Evolutionary conservation across 2,329 filamentous ascomycete species (phyloP), one percentile per base, ranked within the genome.

Genomic region (Exutisphaerella laricina): DNA sequence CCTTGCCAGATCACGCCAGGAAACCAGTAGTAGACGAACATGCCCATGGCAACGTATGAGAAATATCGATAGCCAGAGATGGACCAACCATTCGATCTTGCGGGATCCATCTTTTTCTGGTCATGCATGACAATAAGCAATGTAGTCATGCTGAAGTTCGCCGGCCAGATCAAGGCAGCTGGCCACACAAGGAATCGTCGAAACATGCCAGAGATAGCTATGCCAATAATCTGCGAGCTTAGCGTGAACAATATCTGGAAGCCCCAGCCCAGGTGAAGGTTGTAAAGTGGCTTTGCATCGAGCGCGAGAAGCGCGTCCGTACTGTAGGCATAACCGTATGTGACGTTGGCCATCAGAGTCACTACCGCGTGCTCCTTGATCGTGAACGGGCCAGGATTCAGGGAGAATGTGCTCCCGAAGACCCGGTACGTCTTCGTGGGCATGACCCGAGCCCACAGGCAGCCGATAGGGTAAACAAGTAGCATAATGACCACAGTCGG

Each of bases 121-220:
- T 54, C 55, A 23, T 94, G 88, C 36, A 94, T 72, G 0, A 87
- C 86, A 32, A 48, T 43, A 41, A 50, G 50, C 39, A 52, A 48
- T 3, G 21, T 47, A 88, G 90, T 58, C 84, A 83, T 2, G 85
- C 90, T 88, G 44, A 94, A 70, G 0, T 87, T 92, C n/a, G 84
- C 82, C 0, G 88, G 88, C 88, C 88, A 94, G 36, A 94, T 88
- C 87, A 94, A 94, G 45, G 86, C 85, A 50, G 84, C 85, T 0
- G 88, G 88, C 18, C 85, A 79, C 21, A 94, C 88, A 5, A 94
- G 72, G 60, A 88, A 92, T 37, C 85, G 79, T 43, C 87, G 74
- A 1, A 86, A 85, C 33, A 92, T 71, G 1, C 88, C 88, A 36
- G 88, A 88, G 60, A 94, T 88, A 4, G 86, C 81, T 61, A 94